Conservation (phyloP, 2,329 filamentous ascomycete species). For the Curvularia lunata region DNA sequence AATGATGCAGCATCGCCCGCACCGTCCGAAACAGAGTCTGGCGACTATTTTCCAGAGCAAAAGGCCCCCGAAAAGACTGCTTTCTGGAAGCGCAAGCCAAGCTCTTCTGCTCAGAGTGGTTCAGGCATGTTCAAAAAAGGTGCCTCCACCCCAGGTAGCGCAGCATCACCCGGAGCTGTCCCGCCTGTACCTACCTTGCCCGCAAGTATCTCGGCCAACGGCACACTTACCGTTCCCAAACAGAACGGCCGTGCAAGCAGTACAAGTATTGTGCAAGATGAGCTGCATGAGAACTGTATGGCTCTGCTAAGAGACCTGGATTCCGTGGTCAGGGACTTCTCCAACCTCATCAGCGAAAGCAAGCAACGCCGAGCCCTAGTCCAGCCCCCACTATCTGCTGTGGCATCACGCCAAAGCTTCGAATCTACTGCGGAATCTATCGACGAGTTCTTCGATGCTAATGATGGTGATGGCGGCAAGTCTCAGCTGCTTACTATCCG, state of each 20-base stretch:
- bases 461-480: conserved; percentile 58
- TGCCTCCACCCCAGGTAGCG: conserved; percentile 61
- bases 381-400: conserved; percentile 54
- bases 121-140: conserved; percentile 56
- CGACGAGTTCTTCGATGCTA: conserved; percentile 95
- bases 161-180: conserved; percentile 51
- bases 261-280: conserved; percentile 59
- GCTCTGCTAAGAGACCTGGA: conserved; percentile 86
- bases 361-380: conserved; percentile 72
- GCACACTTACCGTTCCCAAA: conserved; percentile 48
- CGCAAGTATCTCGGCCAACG: conserved; percentile 34
- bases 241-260: conserved; percentile 30
- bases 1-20: conserved; percentile 47
- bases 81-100: conserved; percentile 93
- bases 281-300: conserved; percentile 81
- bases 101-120: conserved; percentile 54
- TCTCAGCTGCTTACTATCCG: conserved; percentile 78
- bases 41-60: conserved; percentile 62
- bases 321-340: conserved; percentile 81
- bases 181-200: conserved; percentile 48
- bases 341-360: conserved; percentile 75
- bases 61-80: conserved; percentile 65
- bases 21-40: conserved; percentile 54
- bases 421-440: conserved; percentile 72
- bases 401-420: conserved; percentile 68